phyloP scores from a whole-genome alignment of 768 basidiomycete species.

The Megacollybia marginata region DNA sequence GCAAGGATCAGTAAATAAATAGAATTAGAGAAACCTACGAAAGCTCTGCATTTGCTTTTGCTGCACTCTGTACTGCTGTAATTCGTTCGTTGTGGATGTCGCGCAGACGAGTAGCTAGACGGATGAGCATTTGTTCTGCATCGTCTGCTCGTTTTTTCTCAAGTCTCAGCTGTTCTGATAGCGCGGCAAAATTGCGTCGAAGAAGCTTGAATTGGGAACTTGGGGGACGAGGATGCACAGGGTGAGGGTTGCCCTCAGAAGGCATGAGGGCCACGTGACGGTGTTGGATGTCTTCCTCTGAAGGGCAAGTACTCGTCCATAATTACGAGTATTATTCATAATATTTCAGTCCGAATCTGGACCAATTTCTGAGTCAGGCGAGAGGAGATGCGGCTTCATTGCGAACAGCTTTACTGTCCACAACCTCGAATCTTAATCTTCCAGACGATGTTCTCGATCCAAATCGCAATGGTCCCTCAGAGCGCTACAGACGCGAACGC shows the following conservation, averaged over 20 bases:
- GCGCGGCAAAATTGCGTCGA: not conserved
- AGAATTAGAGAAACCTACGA: conserved; percentile 12
- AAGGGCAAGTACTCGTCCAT: no score
- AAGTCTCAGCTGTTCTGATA: not conserved
- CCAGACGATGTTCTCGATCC: not conserved
- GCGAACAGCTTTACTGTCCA: conserved; percentile 10
- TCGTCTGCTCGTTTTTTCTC: not conserved
- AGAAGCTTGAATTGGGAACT: not conserved
- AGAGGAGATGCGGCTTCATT: conserved; percentile 12
- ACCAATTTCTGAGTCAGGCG: no score
- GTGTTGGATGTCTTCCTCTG: no score
- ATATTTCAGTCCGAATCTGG: no score
- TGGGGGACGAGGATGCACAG: conserved; percentile 1
- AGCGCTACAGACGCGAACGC: conserved; percentile 24
- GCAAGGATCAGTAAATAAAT: conserved; percentile 22
- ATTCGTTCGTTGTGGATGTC: not conserved
- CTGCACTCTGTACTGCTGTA: not conserved
- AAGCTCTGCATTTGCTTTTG: conserved; percentile 16
- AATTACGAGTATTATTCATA: no score
- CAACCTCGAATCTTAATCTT: conserved; percentile 4
- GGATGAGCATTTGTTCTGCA: not conserved
- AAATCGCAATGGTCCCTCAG: conserved; percentile 20
- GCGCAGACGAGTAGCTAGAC: not conserved
- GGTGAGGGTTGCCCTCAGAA: no score
- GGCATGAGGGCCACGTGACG: no score